A percentile compares a stretch with the other conserved stretches of the same genome.
phyloP scores from a whole-genome alignment of 2,329 filamentous ascomycete genomes.

The Ophiocordyceps unilateralis region DNA sequence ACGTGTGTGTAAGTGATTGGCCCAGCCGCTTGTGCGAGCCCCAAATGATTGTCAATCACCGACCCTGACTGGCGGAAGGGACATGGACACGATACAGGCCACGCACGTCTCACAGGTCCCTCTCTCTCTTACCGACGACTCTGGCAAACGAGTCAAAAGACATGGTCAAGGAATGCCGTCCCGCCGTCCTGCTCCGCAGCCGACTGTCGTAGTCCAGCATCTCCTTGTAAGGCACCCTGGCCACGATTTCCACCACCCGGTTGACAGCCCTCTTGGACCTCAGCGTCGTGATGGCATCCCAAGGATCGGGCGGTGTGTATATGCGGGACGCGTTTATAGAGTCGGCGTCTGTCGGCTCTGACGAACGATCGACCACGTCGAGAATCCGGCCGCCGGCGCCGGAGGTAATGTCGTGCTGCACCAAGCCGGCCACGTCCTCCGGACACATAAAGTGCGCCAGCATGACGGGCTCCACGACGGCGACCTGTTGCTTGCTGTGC shows the following conservation, averaged over 20 bases:
- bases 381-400: conserved; percentile 57
- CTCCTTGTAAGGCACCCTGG: conserved; percentile 82
- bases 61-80: too few species aligned
- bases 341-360: conserved; percentile 17
- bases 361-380: conserved; percentile 43
- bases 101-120: conserved; percentile 17
- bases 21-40: too few species aligned
- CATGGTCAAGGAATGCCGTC: conserved; percentile 48
- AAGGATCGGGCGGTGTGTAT: conserved; percentile 81
- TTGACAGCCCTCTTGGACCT: conserved; percentile 30
- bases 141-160: conserved; percentile 38
- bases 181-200: conserved; percentile 73
- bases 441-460: conserved; percentile 72
- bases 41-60: too few species aligned
- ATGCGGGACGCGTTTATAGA: conserved; percentile 55
- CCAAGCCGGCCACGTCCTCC: conserved; percentile 60
- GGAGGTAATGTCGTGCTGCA: conserved; percentile 66
- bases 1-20: too few species aligned
- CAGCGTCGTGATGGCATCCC: conserved; percentile 40
- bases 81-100: not conserved
- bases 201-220: conserved; percentile 93
- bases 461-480: conserved; percentile 88
- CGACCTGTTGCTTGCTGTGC: conserved; percentile 33
- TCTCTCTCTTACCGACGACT: conserved; percentile 37
- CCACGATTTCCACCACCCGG: conserved; percentile 50